Conservation (phyloP, 2,329 filamentous ascomycete genomes). For the Trichoderma oligosporum region DNA sequence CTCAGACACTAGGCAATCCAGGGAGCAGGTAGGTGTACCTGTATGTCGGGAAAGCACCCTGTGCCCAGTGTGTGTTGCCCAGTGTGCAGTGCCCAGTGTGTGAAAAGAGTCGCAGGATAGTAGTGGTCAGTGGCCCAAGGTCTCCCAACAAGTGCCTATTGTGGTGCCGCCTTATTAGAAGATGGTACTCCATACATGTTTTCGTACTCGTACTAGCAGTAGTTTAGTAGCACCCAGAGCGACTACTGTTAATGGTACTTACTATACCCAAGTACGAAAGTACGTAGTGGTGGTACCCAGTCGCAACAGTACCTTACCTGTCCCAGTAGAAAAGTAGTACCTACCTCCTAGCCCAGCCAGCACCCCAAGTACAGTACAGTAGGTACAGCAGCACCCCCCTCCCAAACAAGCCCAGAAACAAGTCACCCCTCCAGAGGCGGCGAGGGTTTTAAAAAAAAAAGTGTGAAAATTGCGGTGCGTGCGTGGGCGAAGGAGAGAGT, state of each 20-base stretch:
- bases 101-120: no score
- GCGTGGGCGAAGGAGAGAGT: slow-evolving; percentile 10
- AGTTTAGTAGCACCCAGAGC: not conserved
- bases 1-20: not conserved
- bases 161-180: slow-evolving; percentile 2
- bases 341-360: not conserved
- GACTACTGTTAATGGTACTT: not conserved
- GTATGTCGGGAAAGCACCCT: not conserved
- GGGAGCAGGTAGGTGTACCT: slow-evolving; percentile 17
- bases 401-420: slow-evolving; percentile 2
- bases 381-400: slow-evolving; percentile 16
- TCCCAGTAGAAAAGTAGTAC: not conserved
- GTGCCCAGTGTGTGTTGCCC: slow-evolving; percentile 16
- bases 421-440: slow-evolving; percentile 14
- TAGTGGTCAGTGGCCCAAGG: not conserved
- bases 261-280: not conserved
- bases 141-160: slow-evolving; percentile 1
- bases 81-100: slow-evolving; percentile 17
- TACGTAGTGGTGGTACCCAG: slow-evolving; percentile 10
- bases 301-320: not conserved
- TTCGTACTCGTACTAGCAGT: not conserved
- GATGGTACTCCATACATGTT: not conserved
- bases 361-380: not conserved
- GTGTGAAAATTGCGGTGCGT: slow-evolving; percentile 7
- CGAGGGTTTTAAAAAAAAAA: not conserved